Conservation (phyloP, 2,329 filamentous ascomycete species). For the Hymenoscyphus linearis region DNA sequence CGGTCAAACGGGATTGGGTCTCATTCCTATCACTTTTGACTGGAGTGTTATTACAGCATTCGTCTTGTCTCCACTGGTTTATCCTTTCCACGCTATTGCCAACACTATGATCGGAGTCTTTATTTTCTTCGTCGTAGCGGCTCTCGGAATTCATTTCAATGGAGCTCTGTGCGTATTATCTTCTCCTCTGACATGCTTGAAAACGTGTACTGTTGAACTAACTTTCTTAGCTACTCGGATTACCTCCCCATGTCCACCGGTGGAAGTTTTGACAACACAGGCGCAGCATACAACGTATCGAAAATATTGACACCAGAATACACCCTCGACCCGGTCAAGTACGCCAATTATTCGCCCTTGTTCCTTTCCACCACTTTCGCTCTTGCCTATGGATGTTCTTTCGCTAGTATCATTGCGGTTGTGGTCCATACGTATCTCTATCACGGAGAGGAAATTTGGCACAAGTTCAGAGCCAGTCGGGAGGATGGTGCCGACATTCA, state of each 20-base stretch:
- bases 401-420: constrained; percentile 55
- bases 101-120: constrained; percentile 50
- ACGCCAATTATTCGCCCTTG: constrained; percentile 56
- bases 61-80: constrained; percentile 26
- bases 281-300: constrained; percentile 52
- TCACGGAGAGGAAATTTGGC: constrained; percentile 62
- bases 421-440: constrained; percentile 64
- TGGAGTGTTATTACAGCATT: constrained; percentile 58
- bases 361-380: constrained; percentile 58
- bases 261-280: constrained; percentile 60
- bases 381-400: constrained; percentile 53
- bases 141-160: constrained; percentile 56
- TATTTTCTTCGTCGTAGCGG: constrained; percentile 55
- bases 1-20: constrained; percentile 56
- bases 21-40: constrained; percentile 70
- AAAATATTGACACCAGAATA: constrained; percentile 52
- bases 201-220: neutral
- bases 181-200: neutral
- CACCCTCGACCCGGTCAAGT: constrained; percentile 55
- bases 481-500: constrained; percentile 46
- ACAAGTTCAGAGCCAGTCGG: constrained; percentile 13
- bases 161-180: constrained; percentile 49
- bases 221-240: constrained; percentile 36
- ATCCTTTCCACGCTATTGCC: constrained; percentile 45
- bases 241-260: constrained; percentile 58